Base-by-base conservation (phyloP, 1,284 basidiomycete species). In the Coniophora puteana region DNA sequence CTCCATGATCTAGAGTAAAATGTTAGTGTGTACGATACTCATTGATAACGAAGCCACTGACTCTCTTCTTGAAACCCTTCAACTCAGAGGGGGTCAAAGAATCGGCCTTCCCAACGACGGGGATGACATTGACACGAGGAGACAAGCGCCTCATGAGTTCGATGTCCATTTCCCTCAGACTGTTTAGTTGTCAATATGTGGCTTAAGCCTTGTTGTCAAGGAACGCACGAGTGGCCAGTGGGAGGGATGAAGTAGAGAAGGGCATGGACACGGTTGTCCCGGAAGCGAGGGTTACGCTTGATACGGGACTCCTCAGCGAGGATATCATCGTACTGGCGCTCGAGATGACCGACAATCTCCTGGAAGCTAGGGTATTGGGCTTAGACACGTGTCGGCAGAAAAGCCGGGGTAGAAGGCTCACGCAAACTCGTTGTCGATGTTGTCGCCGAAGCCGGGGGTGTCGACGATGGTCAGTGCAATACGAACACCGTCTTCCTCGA, bases 301-400 rank as follows among this genome's bases (percentile, higher is more conserved):
- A 99, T 99, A 59, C 96, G 83, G 48, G 92, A 95, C 72, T 99
- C 96, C 66, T 99, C 95, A 8, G 95, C 93, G 49, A 99, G 77
- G 63, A 99, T 97, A 58, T 99, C 95, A 54, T 99, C 96, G 70
- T 99, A 99, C 81, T 99, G 95, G 48, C 95, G 87, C 66, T 99
- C 96, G 49, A 99, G 85, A 70, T 99, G 84, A 48, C 90, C 90
- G 42, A 95, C 87, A 53, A 99, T 99, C 67, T 98, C 95, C 60
- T 90, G 86, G 70, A 96, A 96, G 45, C 93, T 95, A 52, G 8
- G 43, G 13, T 48, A 20, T 10, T 8, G 24, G 12, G 6, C 32
- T 43, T 54, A 27, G 47, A 44, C 23, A 41, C 23, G 43, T 32
- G 32, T n/a, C 14, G 29, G 46, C 48, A 43, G 26, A 38, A 4